These are phyloP conservation scores for Volvariella surrecta DNA, from an alignment of 1,284 basidiomycete genomes.

Conservation along the genomic window DNA sequence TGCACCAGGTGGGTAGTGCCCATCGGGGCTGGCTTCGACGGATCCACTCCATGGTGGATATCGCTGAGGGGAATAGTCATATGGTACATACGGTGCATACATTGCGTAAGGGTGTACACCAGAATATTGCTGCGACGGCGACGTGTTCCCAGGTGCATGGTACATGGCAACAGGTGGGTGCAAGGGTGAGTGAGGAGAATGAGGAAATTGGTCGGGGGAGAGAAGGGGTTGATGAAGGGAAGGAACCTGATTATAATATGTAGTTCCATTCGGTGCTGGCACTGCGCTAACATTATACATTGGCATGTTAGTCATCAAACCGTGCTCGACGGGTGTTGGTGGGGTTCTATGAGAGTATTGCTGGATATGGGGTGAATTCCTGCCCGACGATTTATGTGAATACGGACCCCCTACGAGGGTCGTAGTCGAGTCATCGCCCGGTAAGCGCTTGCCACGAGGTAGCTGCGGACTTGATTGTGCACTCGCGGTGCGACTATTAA, in stretches of 20 bases:
- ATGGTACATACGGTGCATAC: conserved; percentile 11
- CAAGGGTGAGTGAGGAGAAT: conserved; percentile 10
- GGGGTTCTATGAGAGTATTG: neutral
- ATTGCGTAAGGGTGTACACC: conserved; percentile 9
- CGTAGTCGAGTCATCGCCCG: conserved; percentile 13
- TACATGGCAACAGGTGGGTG: conserved; percentile 3
- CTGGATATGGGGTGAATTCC: neutral
- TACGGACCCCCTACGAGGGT: neutral
- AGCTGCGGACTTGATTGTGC: conserved; percentile 22
- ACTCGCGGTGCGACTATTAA: conserved; percentile 22
- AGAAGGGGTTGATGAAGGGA: neutral
- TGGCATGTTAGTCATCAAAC: conserved; percentile 6
- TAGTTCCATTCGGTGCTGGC: conserved; percentile 1
- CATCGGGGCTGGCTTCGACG: too few species aligned
- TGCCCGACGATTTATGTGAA: neutral
- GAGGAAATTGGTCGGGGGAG: conserved; percentile 3
- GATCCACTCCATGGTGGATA: neutral
- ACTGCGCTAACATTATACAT: conserved; percentile 3
- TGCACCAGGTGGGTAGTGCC: neutral
- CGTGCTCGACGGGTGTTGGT: neutral
- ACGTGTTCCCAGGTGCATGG: neutral
- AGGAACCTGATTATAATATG: conserved; percentile 4
- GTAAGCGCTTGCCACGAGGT: conserved; percentile 17
- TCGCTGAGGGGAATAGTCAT: conserved; percentile 10
- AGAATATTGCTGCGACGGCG: conserved; percentile 2